Evolutionary conservation across 1,284 basidiomycete genomes (phyloP).

Genomic region (Cystobasidium pallidum): DNA sequence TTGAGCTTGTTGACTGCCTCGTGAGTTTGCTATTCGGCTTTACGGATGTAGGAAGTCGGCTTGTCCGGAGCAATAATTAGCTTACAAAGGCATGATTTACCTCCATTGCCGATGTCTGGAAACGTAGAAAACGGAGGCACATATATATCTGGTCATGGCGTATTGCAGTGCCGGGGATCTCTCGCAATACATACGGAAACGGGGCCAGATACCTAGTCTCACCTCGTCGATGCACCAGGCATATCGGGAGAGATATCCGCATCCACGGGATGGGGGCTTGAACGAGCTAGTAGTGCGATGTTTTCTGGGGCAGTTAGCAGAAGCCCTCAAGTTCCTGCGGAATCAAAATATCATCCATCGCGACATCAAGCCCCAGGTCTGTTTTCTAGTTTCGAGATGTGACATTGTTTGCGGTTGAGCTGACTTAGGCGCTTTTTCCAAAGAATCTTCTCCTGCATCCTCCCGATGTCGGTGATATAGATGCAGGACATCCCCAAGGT

Average conservation of each 20-base stretch:
- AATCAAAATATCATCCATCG: slow-evolving; percentile 89
- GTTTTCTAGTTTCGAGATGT: slow-evolving; percentile 38
- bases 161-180: slow-evolving; percentile 95
- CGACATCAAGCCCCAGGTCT: slow-evolving; percentile 93
- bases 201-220: slow-evolving; percentile 79
- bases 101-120: neutral
- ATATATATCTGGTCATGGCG: slow-evolving; percentile 98
- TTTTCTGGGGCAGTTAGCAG: slow-evolving; percentile 89
- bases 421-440: slow-evolving; percentile 29
- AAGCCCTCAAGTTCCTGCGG: slow-evolving; percentile 89
- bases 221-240: slow-evolving; percentile 60
- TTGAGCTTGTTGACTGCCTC: slow-evolving; percentile 88
- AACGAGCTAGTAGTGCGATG: slow-evolving; percentile 88
- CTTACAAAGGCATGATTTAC: neutral
- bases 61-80: neutral
- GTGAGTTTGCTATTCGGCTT: slow-evolving; percentile 54
- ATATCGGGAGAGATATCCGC: slow-evolving; percentile 69
- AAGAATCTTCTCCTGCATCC: slow-evolving; percentile 89
- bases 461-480: slow-evolving; percentile 74
- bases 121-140: slow-evolving; percentile 78
- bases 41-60: neutral
- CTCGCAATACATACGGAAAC: slow-evolving; percentile 92
- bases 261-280: slow-evolving; percentile 86
- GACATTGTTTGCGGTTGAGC: neutral
- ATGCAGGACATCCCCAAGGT: slow-evolving; percentile 83